phyloP scores from a whole-genome alignment of 371 early-diverging fungal species.

The Mucor plumbeus region DNA sequence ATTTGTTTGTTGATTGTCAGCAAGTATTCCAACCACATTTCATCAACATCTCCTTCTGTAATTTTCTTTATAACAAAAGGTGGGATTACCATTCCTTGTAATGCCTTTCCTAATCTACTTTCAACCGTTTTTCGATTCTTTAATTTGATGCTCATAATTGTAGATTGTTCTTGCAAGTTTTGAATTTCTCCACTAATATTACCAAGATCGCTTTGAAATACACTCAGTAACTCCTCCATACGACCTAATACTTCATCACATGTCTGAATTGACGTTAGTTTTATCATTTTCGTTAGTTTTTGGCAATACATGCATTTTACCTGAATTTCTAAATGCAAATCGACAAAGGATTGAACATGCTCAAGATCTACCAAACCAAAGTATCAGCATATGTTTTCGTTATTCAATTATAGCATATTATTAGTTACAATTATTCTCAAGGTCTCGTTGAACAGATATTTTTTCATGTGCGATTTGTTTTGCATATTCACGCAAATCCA shows the following conservation, averaged over 20 bases:
- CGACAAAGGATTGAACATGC: slow-evolving; percentile 70
- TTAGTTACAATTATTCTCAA: slow-evolving; percentile 59
- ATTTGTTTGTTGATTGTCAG: slow-evolving; percentile 85
- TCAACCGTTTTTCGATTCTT: slow-evolving; percentile 86
- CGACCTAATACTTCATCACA: slow-evolving; percentile 85
- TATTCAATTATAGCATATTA: neutral
- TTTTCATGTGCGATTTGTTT: slow-evolving; percentile 78
- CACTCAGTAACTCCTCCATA: slow-evolving; percentile 85
- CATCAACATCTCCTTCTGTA: slow-evolving; percentile 88
- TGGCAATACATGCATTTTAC: slow-evolving; percentile 17
- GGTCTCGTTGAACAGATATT: slow-evolving; percentile 65
- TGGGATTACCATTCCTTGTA: slow-evolving; percentile 84
- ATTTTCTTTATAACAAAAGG: slow-evolving; percentile 85
- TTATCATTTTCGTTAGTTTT: neutral
- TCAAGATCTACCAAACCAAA: slow-evolving; percentile 59
- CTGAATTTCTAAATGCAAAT: slow-evolving; percentile 75
- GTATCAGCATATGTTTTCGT: neutral
- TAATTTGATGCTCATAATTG: slow-evolving; percentile 78
- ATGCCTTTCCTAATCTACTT: slow-evolving; percentile 64
- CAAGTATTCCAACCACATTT: slow-evolving; percentile 80
- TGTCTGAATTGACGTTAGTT: slow-evolving; percentile 34
- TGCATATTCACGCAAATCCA: slow-evolving; percentile 89
- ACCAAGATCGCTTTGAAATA: slow-evolving; percentile 86
- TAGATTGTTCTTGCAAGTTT: slow-evolving; percentile 80
- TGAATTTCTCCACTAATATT: slow-evolving; percentile 88